A percentile compares a stretch with the other conserved stretches of the same genome.
These are phyloP conservation scores for Boletus semigastroideus DNA, from an alignment of 1,284 basidiomycete genomes.

Conservation along the genomic window DNA sequence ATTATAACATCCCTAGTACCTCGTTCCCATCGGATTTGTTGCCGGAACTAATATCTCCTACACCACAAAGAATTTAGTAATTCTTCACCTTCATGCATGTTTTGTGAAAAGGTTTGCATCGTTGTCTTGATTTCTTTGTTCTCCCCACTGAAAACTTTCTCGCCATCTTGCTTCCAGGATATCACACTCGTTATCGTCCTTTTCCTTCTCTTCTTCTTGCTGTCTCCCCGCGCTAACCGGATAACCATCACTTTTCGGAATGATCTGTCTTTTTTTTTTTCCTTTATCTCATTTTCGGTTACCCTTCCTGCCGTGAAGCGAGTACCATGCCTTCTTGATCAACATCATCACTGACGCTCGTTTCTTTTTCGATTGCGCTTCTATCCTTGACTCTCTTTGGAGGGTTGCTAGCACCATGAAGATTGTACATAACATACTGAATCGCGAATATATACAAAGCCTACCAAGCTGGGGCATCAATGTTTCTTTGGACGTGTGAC, in stretches of 20 bases:
- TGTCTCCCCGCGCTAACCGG: neutral
- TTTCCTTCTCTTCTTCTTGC: neutral
- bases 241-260: conserved; percentile 7
- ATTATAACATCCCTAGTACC: conserved; percentile 12
- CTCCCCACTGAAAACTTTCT: neutral
- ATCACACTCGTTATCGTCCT: conserved; percentile 20
- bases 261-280: neutral
- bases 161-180: conserved; percentile 12
- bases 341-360: neutral
- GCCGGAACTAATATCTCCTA: conserved; percentile 26
- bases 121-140: neutral
- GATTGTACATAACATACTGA: neutral
- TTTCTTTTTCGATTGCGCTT: neutral
- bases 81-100: conserved; percentile 8
- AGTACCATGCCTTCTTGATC: neutral
- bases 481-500: no score
- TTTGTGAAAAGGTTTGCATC: conserved; percentile 10
- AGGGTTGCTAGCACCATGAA: neutral
- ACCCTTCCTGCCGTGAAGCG: neutral
- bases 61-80: conserved; percentile 20
- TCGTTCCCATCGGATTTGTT: conserved; percentile 12
- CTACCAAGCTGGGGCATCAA: no score
- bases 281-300: neutral
- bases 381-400: neutral
- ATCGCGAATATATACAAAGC: neutral